Evolutionary conservation across 2,329 filamentous ascomycete species (phyloP).

Genomic region (Ascochyta clinopodiicola): DNA sequence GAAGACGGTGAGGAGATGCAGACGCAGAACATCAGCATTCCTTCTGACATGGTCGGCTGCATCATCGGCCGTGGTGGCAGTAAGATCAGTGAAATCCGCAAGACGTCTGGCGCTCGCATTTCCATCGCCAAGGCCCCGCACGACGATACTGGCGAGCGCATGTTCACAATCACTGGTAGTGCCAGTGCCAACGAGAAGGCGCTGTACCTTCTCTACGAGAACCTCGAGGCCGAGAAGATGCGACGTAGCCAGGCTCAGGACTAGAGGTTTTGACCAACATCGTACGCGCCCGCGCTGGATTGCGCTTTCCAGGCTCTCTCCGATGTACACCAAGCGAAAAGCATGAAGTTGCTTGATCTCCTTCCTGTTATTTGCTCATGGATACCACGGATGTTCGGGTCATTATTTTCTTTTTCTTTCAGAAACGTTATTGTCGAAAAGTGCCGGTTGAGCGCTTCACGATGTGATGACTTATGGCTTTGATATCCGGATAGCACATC

Average conservation of each 20-base stretch:
- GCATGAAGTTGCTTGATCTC: slow-evolving; percentile 41
- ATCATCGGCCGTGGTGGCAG: slow-evolving; percentile 94
- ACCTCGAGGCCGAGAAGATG: slow-evolving; percentile 98
- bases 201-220: slow-evolving; percentile 95
- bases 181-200: slow-evolving; percentile 94
- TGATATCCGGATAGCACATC: slow-evolving; percentile 47
- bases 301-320: slow-evolving; percentile 7
- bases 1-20: slow-evolving; percentile 98
- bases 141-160: slow-evolving; percentile 95
- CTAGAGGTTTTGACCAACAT: slow-evolving; percentile 37
- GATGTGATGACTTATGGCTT: slow-evolving; percentile 53
- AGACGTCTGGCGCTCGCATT: slow-evolving; percentile 94
- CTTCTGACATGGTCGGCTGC: slow-evolving; percentile 99
- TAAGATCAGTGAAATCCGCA: slow-evolving; percentile 99
- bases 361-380: slow-evolving; percentile 39
- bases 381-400: slow-evolving; percentile 42
- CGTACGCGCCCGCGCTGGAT: neutral
- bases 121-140: slow-evolving; percentile 97
- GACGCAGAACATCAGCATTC: slow-evolving; percentile 99
- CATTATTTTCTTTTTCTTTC: slow-evolving; percentile 40
- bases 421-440: slow-evolving; percentile 37
- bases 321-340: slow-evolving; percentile 27
- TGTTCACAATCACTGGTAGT: slow-evolving; percentile 99
- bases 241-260: slow-evolving; percentile 78
- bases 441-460: slow-evolving; percentile 50